Evolutionary conservation across 208 protist genomes (phyloP).

Genomic region (Acanthamoeba sp.): DNA sequence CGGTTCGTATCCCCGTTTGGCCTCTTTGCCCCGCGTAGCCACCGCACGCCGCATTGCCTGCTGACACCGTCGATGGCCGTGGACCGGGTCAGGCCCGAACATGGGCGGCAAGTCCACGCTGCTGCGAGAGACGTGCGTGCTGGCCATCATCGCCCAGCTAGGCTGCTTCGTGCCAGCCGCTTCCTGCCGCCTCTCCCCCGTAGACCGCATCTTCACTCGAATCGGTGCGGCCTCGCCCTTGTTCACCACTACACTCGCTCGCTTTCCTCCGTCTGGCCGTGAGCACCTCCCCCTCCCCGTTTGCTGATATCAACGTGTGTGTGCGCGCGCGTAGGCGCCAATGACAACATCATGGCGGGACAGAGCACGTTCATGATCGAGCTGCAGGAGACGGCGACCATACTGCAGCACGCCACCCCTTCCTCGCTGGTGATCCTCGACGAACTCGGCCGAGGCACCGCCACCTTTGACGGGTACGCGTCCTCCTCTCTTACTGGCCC

Average conservation of each 20-base stretch:
- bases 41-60: no score
- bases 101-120: conserved; percentile 99
- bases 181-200: conserved; percentile 87
- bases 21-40: no score
- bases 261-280: no score
- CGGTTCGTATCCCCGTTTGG: conserved; percentile 83
- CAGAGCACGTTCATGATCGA: conserved; percentile 99
- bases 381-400: conserved; percentile 92
- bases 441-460: conserved; percentile 97
- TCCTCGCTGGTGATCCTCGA: conserved; percentile 98
- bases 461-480: conserved; percentile 96
- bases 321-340: conserved; percentile 88
- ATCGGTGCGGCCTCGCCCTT: conserved; percentile 88
- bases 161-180: conserved; percentile 94
- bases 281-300: not conserved
- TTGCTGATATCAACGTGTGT: not conserved
- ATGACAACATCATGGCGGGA: conserved; percentile 96
- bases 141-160: conserved; percentile 96
- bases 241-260: no score
- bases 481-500: not conserved
- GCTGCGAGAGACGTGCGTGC: conserved; percentile 95
- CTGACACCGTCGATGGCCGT: no score
- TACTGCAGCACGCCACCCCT: conserved; percentile 91
- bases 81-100: conserved; percentile 92
- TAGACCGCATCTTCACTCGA: conserved; percentile 98